Percentiles rank a stretch among this genome's conserved stretches.
Evolutionary conservation across 1,284 basidiomycete genomes (phyloP).

Genomic region (Mycosarcoma mackinlayi): DNA sequence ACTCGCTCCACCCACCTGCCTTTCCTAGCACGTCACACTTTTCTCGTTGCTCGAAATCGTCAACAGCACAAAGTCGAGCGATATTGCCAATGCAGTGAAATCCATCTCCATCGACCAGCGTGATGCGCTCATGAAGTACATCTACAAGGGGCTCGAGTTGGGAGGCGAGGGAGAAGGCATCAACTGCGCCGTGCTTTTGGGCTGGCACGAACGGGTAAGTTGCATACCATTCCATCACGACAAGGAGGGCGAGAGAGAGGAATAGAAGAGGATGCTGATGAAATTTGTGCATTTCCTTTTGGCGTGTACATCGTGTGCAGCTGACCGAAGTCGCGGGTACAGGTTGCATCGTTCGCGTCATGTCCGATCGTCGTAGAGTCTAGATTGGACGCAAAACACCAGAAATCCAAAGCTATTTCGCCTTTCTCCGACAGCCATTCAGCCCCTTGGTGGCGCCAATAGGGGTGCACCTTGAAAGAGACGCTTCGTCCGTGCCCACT

Average conservation of each 20-base stretch:
- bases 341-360: conserved; percentile 94
- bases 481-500: too few species aligned
- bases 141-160: conserved; percentile 92
- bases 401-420: too few species aligned
- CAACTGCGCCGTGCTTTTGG: conserved; percentile 80
- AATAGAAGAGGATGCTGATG: not conserved
- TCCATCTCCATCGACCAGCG: conserved; percentile 81
- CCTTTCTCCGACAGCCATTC: too few species aligned
- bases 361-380: conserved; percentile 78
- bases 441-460: too few species aligned
- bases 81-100: conserved; percentile 83
- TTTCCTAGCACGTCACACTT: conserved; percentile 74
- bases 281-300: not conserved
- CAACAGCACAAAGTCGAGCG: conserved; percentile 91
- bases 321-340: conserved; percentile 93
- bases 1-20: not conserved
- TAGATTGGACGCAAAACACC: conserved; percentile 11
- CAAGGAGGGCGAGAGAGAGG: not conserved
- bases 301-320: conserved; percentile 72
- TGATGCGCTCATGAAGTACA: conserved; percentile 95
- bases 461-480: too few species aligned
- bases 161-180: conserved; percentile 38
- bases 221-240: not conserved
- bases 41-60: conserved; percentile 89
- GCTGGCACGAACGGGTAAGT: conserved; percentile 93